Conservation (phyloP, 345 rosid species). For the Populus simonii region DNA sequence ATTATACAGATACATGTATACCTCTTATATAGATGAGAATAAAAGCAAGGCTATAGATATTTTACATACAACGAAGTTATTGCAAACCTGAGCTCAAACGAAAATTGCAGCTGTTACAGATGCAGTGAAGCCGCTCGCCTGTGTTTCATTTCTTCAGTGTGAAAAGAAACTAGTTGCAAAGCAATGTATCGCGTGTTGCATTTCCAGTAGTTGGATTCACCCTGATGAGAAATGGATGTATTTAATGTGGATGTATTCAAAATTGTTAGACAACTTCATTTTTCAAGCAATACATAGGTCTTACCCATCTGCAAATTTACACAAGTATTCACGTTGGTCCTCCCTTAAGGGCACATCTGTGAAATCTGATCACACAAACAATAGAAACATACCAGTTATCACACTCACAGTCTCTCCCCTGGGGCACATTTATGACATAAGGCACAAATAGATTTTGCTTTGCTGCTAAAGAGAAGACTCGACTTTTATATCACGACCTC, state of each 20-base stretch:
- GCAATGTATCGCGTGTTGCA: conserved; percentile 73
- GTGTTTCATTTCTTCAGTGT: conserved; percentile 2
- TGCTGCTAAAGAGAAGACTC: background rate
- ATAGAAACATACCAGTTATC: background rate
- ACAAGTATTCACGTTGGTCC: conserved; percentile 80
- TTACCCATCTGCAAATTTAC: conserved; percentile 89
- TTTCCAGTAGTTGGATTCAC: conserved; percentile 76
- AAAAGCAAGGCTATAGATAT: background rate
- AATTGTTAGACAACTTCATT: background rate
- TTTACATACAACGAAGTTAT: background rate
- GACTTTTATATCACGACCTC: background rate
- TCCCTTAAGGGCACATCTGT: conserved; percentile 92
- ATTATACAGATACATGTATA: background rate
- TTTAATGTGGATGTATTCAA: background rate
- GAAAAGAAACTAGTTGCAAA: conserved; percentile 52
- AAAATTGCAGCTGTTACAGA: conserved; percentile 17
- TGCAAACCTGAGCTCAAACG: conserved; percentile 17
- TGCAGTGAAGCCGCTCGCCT: background rate
- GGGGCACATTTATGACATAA: background rate
- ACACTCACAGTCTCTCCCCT: background rate
- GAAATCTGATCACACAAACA: conserved; percentile 53
- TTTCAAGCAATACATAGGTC: background rate
- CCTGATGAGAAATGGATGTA: conserved; percentile 30
- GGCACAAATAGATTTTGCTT: no score
- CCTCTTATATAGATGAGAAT: background rate